phyloP scores from a whole-genome alignment of 1,139 yeast genomes.

The Diutina rugosa region DNA sequence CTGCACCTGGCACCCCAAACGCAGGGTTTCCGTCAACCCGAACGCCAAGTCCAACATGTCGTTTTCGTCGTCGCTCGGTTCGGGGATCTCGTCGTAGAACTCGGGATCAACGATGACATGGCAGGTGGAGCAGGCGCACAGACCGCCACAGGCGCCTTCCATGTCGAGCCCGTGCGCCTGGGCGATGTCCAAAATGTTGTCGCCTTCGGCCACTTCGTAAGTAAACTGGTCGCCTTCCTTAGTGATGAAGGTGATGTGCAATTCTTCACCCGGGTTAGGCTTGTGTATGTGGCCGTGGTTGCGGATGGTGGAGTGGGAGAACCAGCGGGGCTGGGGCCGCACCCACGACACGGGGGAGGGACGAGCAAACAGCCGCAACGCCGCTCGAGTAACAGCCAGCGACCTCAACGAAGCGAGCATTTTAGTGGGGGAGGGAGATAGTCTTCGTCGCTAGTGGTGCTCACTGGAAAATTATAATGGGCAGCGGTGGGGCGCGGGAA shows the following conservation, averaged over 20 bases:
- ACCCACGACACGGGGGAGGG: background rate
- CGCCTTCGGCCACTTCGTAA: slow-evolving; percentile 86
- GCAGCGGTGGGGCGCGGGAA: background rate
- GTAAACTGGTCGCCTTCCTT: slow-evolving; percentile 80
- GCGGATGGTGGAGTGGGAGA: background rate
- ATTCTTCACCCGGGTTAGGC: slow-evolving; percentile 90
- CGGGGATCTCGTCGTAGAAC: slow-evolving; percentile 79
- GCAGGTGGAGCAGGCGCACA: slow-evolving; percentile 97
- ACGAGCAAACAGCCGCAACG: background rate
- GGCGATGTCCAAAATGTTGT: slow-evolving; percentile 82
- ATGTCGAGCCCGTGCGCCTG: slow-evolving; percentile 87
- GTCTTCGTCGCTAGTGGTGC: background rate
- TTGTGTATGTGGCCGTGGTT: slow-evolving; percentile 77
- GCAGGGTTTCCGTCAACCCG: slow-evolving; percentile 90
- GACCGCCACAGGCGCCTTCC: slow-evolving; percentile 99
- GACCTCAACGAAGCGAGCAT: background rate
- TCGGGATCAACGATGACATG: slow-evolving; percentile 95
- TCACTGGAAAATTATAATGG: background rate
- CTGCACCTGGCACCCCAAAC: slow-evolving; percentile 86
- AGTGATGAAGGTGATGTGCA: slow-evolving; percentile 79
- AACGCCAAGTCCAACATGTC: slow-evolving; percentile 97
- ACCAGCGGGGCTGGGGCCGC: background rate
- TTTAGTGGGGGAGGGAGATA: too few relatives aligned
- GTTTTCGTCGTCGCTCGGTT: slow-evolving; percentile 94
- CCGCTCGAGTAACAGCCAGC: background rate